Evolutionary conservation across 2,329 filamentous ascomycete species (phyloP).

Genomic region (Sporothrix euskadiensis): DNA sequence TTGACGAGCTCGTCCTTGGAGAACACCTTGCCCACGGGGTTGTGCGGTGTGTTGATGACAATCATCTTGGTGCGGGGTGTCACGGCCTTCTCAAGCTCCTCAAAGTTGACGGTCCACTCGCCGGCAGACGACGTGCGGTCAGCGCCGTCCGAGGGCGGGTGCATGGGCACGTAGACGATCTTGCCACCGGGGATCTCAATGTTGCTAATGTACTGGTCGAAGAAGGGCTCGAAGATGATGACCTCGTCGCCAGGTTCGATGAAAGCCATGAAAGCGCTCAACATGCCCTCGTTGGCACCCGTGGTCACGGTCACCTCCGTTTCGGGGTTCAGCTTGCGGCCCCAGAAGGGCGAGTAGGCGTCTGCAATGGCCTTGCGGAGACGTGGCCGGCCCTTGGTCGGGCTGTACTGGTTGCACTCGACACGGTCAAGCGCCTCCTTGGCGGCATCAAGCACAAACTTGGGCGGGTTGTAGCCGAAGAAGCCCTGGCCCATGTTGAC

Average conservation of each 20-base stretch:
- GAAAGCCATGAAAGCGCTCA: slow-evolving; percentile 97
- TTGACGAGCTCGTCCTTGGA: slow-evolving; percentile 77
- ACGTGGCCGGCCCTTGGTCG: slow-evolving; percentile 87
- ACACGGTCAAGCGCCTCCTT: slow-evolving; percentile 86
- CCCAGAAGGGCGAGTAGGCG: slow-evolving; percentile 88
- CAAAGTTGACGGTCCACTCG: slow-evolving; percentile 86
- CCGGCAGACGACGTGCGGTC: slow-evolving; percentile 77
- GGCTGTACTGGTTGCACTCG: slow-evolving; percentile 98
- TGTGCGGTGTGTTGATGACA: slow-evolving; percentile 83
- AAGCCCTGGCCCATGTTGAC: slow-evolving; percentile 63
- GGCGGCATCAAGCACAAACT: slow-evolving; percentile 87
- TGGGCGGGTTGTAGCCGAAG: slow-evolving; percentile 91
- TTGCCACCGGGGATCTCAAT: slow-evolving; percentile 97
- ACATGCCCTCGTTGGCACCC: slow-evolving; percentile 87
- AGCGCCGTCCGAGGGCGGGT: slow-evolving; percentile 79
- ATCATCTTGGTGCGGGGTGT: slow-evolving; percentile 94
- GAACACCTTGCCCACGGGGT: slow-evolving; percentile 95
- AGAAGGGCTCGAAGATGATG: slow-evolving; percentile 97
- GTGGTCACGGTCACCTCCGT: slow-evolving; percentile 95
- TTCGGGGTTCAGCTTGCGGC: slow-evolving; percentile 76
- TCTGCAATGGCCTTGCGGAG: slow-evolving; percentile 91
- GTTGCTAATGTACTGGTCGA: slow-evolving; percentile 98
- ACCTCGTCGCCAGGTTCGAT: slow-evolving; percentile 94
- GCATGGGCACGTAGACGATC: slow-evolving; percentile 92
- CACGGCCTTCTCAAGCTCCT: slow-evolving; percentile 76